Evolutionary conservation across 1,284 basidiomycete genomes (phyloP).

Genomic region (Ganoderma resinaceum): DNA sequence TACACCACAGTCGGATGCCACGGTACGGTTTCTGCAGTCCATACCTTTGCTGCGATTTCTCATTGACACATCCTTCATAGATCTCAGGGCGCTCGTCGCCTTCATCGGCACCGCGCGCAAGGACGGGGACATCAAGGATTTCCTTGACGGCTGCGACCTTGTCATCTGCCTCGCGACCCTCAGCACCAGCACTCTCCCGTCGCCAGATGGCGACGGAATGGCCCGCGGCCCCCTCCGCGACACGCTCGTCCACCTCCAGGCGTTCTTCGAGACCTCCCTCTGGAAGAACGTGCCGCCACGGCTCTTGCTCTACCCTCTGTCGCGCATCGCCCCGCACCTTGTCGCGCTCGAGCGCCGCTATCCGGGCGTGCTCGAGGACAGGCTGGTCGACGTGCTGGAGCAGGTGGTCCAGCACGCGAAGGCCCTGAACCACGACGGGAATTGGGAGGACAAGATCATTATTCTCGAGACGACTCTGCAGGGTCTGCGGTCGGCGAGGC

Average conservation of each 20-base stretch:
- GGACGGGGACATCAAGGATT: conserved; percentile 19
- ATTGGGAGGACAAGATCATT: conserved; percentile 31
- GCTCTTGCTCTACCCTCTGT: conserved; percentile 22
- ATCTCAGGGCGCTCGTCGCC: conserved; percentile 19
- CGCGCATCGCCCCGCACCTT: conserved; percentile 28
- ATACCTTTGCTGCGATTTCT: background rate
- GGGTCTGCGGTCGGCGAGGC: conserved; percentile 16
- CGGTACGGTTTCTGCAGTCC: conserved; percentile 11
- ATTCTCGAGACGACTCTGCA: conserved; percentile 19
- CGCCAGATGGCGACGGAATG: conserved; percentile 5
- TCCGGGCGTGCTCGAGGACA: conserved; percentile 16
- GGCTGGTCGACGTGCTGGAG: conserved; percentile 20
- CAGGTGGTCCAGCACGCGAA: conserved; percentile 20
- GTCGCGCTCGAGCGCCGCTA: conserved; percentile 22
- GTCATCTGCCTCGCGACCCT: conserved; percentile 27
- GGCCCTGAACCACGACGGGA: conserved; percentile 20
- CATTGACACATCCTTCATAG: conserved; percentile 1
- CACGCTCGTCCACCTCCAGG: conserved; percentile 22
- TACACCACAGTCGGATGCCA: conserved; percentile 18
- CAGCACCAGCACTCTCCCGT: conserved; percentile 2
- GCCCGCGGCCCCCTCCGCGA: conserved; percentile 11
- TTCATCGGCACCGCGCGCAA: conserved; percentile 21
- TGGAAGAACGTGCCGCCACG: conserved; percentile 21
- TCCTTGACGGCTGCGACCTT: conserved; percentile 31
- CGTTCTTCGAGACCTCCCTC: conserved; percentile 26